Evolutionary conservation across 371 early-diverging fungal genomes (phyloP).

Genomic region (Mucor indicus): DNA sequence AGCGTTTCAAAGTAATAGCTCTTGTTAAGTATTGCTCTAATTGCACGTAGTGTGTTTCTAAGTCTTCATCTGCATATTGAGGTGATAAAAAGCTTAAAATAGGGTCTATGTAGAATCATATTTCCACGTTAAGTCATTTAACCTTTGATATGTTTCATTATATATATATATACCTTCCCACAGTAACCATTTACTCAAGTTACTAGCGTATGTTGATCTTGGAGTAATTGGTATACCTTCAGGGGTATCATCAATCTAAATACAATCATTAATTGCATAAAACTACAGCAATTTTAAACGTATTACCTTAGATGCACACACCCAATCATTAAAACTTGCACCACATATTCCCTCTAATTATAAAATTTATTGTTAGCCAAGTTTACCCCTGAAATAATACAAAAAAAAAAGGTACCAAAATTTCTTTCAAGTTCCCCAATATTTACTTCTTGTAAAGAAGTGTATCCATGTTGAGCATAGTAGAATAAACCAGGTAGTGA

Average conservation of each 20-base stretch:
- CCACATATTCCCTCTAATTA: conserved; percentile 74
- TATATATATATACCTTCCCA: conserved; percentile 66
- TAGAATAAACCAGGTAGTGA: conserved; percentile 74
- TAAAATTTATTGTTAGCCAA: neutral
- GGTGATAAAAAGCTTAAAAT: conserved; percentile 73
- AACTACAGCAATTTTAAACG: neutral
- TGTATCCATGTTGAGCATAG: conserved; percentile 76
- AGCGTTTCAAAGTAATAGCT: conserved; percentile 38
- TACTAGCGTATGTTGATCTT: conserved; percentile 64
- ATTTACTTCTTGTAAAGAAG: conserved; percentile 58
- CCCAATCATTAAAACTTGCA: conserved; percentile 74
- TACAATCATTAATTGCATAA: conserved; percentile 13
- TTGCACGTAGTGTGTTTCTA: conserved; percentile 63
- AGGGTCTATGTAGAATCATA: conserved; percentile 54
- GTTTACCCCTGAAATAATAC: too few relatives aligned
- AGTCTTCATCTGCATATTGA: conserved; percentile 64
- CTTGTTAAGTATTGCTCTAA: conserved; percentile 48
- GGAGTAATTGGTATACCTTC: conserved; percentile 42
- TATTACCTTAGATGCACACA: conserved; percentile 60
- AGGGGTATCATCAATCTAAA: conserved; percentile 55
- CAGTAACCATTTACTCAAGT: conserved; percentile 80
- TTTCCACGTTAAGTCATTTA: too few relatives aligned
- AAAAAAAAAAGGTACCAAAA: too few relatives aligned
- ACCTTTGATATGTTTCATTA: neutral
- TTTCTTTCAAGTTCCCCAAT: conserved; percentile 49